These are phyloP conservation scores for Massariosphaeria phaeospora DNA, from an alignment of 495 filamentous ascomycete species.

Conservation along the genomic window DNA sequence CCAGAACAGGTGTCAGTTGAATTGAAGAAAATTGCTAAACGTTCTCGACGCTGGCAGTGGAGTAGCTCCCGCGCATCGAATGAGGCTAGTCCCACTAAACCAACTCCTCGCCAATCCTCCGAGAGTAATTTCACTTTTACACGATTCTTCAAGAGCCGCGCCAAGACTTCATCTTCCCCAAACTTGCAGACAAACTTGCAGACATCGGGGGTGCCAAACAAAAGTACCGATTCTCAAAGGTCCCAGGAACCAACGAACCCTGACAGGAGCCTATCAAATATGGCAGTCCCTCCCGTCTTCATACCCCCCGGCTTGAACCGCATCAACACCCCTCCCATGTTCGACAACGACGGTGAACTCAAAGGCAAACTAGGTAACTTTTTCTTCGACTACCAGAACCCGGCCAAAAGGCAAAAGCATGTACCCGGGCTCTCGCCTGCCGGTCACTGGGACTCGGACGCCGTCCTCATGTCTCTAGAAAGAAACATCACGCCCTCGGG, in stretches of 20 bases:
- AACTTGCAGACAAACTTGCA: not conserved
- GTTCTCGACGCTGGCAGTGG: conserved; percentile 11
- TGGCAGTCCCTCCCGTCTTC: conserved; percentile 12
- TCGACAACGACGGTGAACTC: conserved; percentile 12
- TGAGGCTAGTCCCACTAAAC: not conserved
- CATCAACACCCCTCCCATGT: conserved; percentile 18
- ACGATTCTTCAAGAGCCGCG: not conserved
- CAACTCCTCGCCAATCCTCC: not conserved
- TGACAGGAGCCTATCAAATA: not conserved
- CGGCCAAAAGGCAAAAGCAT: not conserved
- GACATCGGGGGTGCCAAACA: too few relatives aligned
- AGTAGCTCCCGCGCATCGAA: not conserved
- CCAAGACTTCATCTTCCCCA: not conserved
- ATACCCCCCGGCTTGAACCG: conserved; percentile 13
- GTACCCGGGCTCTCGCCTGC: not conserved
- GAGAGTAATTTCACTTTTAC: not conserved
- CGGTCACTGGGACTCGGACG: conserved; percentile 27
- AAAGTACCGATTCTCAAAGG: too few relatives aligned
- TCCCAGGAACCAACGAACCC: not conserved
- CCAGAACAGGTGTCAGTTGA: too few relatives aligned
- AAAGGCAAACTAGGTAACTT: conserved; percentile 22
- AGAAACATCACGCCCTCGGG: conserved; percentile 7
- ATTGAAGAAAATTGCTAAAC: conserved; percentile 7
- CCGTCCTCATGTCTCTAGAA: conserved; percentile 22
- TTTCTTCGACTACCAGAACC: conserved; percentile 15